Percentiles rank a stretch among this genome's conserved stretches.
These are phyloP conservation scores for Podaxis mareebaensis DNA, from an alignment of 768 basidiomycete genomes.

Conservation along the genomic window DNA sequence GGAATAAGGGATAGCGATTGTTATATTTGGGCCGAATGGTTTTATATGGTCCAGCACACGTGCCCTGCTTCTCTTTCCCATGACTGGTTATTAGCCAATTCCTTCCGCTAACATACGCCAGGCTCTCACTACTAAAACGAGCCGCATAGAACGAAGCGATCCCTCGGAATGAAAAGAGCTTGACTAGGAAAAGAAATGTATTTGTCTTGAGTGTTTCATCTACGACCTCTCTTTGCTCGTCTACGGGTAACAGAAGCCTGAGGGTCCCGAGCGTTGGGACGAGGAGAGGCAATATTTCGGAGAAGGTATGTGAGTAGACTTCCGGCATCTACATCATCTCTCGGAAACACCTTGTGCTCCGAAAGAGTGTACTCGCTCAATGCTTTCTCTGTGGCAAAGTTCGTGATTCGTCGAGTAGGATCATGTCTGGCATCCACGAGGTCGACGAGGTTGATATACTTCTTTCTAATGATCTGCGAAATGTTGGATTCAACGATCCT, in stretches of 20 bases:
- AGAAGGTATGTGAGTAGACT: constrained; percentile 5
- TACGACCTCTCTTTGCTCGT: too few relatives aligned
- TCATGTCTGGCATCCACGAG: constrained; percentile 5
- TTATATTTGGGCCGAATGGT: background rate
- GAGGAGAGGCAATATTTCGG: background rate
- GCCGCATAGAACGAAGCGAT: background rate
- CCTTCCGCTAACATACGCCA: background rate
- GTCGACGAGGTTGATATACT: constrained; percentile 18
- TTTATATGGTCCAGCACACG: background rate
- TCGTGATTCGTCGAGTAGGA: background rate
- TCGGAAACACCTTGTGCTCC: constrained; percentile 8
- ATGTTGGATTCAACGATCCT: background rate
- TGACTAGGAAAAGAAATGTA: too few relatives aligned
- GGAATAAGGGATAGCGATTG: background rate
- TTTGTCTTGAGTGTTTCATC: too few relatives aligned
- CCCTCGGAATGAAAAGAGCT: too few relatives aligned
- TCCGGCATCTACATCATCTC: background rate
- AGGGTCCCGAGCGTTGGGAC: too few relatives aligned
- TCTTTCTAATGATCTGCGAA: constrained; percentile 7
- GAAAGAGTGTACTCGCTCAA: constrained; percentile 15
- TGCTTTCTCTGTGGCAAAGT: constrained; percentile 1
- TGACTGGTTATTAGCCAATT: background rate
- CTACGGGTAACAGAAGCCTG: too few relatives aligned
- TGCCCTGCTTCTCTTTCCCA: background rate
- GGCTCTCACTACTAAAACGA: background rate